Percentiles rank a stretch among this genome's conserved stretches.
phyloP scores from a whole-genome alignment of 805 yeast species.

The Pichia membranifaciens region DNA sequence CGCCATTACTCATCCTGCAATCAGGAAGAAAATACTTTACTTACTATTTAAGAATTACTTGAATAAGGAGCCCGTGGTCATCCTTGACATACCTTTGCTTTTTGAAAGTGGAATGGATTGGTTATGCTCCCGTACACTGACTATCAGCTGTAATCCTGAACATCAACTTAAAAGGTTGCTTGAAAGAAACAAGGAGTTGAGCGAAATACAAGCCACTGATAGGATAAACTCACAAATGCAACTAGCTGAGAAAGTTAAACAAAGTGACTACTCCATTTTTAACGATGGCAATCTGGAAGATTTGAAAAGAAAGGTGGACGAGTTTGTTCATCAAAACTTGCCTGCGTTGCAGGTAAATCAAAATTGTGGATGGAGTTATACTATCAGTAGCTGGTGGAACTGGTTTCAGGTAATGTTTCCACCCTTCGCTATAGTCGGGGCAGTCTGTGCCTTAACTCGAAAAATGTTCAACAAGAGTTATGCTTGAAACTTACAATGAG shows the following conservation, averaged over 20 bases:
- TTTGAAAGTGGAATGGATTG: slow-evolving; percentile 72
- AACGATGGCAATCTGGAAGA: slow-evolving; percentile 47
- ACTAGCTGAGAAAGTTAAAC: slow-evolving; percentile 45
- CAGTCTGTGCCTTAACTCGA: neutral
- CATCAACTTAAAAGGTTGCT: slow-evolving; percentile 59
- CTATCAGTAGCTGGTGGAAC: slow-evolving; percentile 8
- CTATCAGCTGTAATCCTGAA: slow-evolving; percentile 56
- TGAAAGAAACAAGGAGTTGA: slow-evolving; percentile 60
- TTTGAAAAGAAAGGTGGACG: slow-evolving; percentile 39
- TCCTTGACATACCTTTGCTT: slow-evolving; percentile 84
- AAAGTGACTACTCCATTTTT: slow-evolving; percentile 63
- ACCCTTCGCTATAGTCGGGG: slow-evolving; percentile 8
- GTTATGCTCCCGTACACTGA: slow-evolving; percentile 65
- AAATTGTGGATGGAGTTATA: neutral
- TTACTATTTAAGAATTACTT: slow-evolving; percentile 55
- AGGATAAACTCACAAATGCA: slow-evolving; percentile 77
- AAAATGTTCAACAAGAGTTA: neutral
- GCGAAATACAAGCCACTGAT: slow-evolving; percentile 58
- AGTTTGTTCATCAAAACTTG: slow-evolving; percentile 24
- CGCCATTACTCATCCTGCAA: slow-evolving; percentile 82
- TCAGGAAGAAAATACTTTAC: slow-evolving; percentile 57
- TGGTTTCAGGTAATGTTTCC: slow-evolving; percentile 7
- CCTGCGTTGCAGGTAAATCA: neutral
- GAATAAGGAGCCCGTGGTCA: slow-evolving; percentile 49
- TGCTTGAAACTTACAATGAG: neutral